Evolutionary conservation across 345 rosid species (phyloP).

Genomic region (Lagerstroemia speciosa): DNA sequence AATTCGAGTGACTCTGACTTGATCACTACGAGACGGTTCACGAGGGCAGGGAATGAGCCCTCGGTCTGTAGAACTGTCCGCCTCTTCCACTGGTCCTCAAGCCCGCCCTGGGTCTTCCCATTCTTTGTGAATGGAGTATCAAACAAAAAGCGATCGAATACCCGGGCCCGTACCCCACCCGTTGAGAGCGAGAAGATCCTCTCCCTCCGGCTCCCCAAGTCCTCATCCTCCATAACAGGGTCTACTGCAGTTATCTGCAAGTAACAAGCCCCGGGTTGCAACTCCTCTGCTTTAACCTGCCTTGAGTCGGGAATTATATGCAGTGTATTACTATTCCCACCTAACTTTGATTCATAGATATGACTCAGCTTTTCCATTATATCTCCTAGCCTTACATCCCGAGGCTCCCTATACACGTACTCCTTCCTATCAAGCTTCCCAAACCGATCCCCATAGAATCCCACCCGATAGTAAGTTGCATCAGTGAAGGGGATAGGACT

Average conservation of each 20-base stretch:
- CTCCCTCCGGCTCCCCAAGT: constrained; percentile 94
- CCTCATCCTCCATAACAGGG: constrained; percentile 98
- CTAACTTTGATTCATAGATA: constrained; percentile 91
- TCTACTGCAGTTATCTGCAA: constrained; percentile 97
- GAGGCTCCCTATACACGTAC: constrained; percentile 88
- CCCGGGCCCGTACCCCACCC: constrained; percentile 86
- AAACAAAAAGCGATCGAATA: constrained; percentile 91
- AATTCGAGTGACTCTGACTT: constrained; percentile 96
- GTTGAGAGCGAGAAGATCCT: constrained; percentile 93
- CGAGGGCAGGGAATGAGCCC: constrained; percentile 96
- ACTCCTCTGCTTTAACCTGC: constrained; percentile 93
- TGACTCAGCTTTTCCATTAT: constrained; percentile 99
- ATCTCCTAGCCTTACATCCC: constrained; percentile 95
- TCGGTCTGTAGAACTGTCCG: constrained; percentile 88
- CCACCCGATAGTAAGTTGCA: constrained; percentile 97
- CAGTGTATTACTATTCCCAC: constrained; percentile 60
- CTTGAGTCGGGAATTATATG: constrained; percentile 91
- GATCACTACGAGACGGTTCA: constrained; percentile 75
- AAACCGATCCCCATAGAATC: constrained; percentile 86
- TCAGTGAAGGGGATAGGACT: constrained; percentile 91
- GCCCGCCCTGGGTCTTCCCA: constrained; percentile 96
- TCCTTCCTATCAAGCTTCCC: constrained; percentile 84
- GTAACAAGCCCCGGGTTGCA: constrained; percentile 92
- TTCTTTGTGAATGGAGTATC: constrained; percentile 99
- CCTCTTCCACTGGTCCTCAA: constrained; percentile 99